phyloP scores from a whole-genome alignment of 2,329 filamentous ascomycete species.

The Penicillium vulpinum region DNA sequence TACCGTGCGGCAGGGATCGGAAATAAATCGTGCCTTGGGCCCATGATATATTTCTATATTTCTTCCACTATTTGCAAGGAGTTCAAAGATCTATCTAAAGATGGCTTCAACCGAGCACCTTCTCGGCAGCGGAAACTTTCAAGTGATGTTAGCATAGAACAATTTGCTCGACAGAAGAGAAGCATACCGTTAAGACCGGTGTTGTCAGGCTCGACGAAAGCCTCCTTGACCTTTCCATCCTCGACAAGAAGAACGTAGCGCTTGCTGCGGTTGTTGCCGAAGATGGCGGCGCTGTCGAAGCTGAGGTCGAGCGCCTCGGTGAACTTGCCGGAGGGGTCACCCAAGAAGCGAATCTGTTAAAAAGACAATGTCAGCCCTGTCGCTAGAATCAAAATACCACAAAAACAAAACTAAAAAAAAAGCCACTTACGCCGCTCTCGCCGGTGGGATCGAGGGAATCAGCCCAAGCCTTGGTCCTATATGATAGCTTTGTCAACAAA shows the following conservation, averaged over 20 bases:
- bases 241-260: slow-evolving; percentile 82
- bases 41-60: neutral
- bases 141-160: slow-evolving; percentile 14
- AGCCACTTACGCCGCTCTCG: slow-evolving; percentile 74
- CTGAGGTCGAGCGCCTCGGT: slow-evolving; percentile 79
- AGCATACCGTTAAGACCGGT: slow-evolving; percentile 72
- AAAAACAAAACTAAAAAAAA: slow-evolving; percentile 21
- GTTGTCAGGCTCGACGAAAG: slow-evolving; percentile 84
- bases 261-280: slow-evolving; percentile 81
- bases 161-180: neutral
- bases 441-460: slow-evolving; percentile 72
- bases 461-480: slow-evolving; percentile 86
- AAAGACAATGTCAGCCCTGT: neutral
- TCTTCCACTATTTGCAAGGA: slow-evolving; percentile 3
- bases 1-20: neutral
- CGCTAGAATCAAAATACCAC: neutral
- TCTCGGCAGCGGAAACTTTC: slow-evolving; percentile 52
- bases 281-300: slow-evolving; percentile 77
- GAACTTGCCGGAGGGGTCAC: slow-evolving; percentile 76
- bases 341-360: slow-evolving; percentile 78
- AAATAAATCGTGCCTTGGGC: neutral
- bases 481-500: slow-evolving; percentile 8
- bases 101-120: slow-evolving; percentile 45
- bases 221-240: slow-evolving; percentile 78
- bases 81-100: neutral